Evolutionary conservation across 31 red algal genomes (phyloP).

Genomic region (Porphyra umbilicalis): DNA sequence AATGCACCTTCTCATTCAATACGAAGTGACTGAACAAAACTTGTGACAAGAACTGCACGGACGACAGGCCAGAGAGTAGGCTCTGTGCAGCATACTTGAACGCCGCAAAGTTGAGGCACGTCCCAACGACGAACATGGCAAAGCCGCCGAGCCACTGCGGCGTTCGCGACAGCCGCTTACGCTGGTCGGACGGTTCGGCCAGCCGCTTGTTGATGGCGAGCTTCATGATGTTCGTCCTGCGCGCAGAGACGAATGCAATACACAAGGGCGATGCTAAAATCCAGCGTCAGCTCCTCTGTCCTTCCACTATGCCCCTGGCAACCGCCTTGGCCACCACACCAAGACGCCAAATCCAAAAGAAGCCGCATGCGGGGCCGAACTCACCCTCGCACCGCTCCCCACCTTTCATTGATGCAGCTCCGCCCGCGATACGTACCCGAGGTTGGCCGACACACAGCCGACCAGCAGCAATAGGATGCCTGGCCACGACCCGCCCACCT

Average conservation of each 20-base stretch:
- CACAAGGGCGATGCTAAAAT: too few species aligned
- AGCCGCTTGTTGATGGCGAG: slow-evolving; percentile 77
- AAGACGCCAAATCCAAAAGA: not conserved
- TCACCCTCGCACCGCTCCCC: not conserved
- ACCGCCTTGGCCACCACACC: too few species aligned
- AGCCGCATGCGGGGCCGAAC: too few species aligned
- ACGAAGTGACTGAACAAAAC: slow-evolving; percentile 65
- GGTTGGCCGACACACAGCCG: slow-evolving; percentile 21
- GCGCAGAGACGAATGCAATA: not conserved
- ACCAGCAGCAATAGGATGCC: slow-evolving; percentile 61
- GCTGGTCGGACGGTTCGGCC: slow-evolving; percentile 31
- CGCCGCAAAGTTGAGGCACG: slow-evolving; percentile 57
- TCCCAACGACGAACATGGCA: slow-evolving; percentile 71
- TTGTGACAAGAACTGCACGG: slow-evolving; percentile 77
- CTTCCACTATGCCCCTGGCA: too few species aligned
- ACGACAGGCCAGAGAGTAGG: slow-evolving; percentile 64
- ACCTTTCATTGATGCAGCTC: not conserved
- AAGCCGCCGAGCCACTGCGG: slow-evolving; percentile 70
- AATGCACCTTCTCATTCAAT: slow-evolving; percentile 55
- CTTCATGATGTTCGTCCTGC: slow-evolving; percentile 67
- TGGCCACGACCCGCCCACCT: slow-evolving; percentile 58
- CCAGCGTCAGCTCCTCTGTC: too few species aligned
- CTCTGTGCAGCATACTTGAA: slow-evolving; percentile 83
- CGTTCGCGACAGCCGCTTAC: slow-evolving; percentile 46
- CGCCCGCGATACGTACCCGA: not conserved